Conservation (phyloP, 164 flowering plant genomes). For the Vitis amurensis region DNA sequence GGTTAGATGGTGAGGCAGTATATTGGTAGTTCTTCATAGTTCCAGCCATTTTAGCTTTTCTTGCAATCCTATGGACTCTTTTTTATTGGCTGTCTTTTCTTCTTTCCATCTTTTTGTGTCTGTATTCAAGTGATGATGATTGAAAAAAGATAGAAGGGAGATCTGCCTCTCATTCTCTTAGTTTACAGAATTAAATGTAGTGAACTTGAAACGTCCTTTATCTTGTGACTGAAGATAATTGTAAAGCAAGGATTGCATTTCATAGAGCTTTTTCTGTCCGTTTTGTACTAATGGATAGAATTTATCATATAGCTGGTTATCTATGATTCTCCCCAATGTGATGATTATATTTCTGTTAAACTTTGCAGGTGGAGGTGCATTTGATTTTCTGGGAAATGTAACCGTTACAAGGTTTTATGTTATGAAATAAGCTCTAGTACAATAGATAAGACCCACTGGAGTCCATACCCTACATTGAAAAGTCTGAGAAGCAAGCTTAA, state of each 20-base stretch:
- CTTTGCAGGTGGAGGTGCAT: no score
- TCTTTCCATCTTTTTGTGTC: not conserved
- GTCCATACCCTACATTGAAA: no score
- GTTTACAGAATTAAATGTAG: not conserved
- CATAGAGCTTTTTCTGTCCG: not conserved
- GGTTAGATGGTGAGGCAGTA: no score
- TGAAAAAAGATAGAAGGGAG: not conserved
- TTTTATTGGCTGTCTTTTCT: not conserved
- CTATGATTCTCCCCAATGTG: not conserved
- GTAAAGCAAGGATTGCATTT: not conserved
- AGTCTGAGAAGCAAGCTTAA: no score
- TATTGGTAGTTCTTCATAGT: no score
- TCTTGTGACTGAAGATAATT: not conserved
- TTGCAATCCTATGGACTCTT: not conserved
- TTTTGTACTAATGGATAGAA: not conserved
- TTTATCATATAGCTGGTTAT: not conserved
- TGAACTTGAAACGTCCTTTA: not conserved
- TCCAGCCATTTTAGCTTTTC: no score
- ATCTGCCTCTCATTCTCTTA: not conserved
- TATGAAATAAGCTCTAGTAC: no score
- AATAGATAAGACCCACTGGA: no score
- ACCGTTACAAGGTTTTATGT: no score
- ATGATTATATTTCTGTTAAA: no score
- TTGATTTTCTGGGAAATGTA: no score
- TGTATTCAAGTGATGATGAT: not conserved